Base-by-base conservation (phyloP, 768 basidiomycete genomes). In the Kondoa subrosea region DNA sequence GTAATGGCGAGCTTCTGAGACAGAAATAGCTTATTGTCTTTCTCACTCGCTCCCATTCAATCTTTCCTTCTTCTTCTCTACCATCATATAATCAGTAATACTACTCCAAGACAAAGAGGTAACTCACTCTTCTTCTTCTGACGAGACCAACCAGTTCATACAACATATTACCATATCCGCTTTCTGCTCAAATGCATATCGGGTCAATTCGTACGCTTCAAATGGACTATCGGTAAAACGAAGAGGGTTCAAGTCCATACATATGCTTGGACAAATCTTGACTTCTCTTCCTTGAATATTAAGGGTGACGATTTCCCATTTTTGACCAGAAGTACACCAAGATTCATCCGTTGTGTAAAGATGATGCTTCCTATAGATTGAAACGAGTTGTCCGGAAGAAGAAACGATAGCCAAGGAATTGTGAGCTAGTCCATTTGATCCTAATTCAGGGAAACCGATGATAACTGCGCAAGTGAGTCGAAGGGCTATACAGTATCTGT, bases 321-420 rank as follows among this genome's bases (percentile, higher is more conserved):
- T 4, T 0, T 40, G 25, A 3, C 74, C 73, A 0, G 62, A 26
- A 1, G 56, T 64, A 16, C 72, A 72, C 74, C 74, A 74, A 3
- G 57, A 30, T 32, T 73, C 66, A 67, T 74, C 74, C 26, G 71
- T 72, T 21, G 66, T 65, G 67, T 67, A 74, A 21, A 74, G 67
- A 66, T 69, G 69, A 26, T 68, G 69, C 50, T 74, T 74, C 58
- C 71, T 68, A 59, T 73, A 73, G 14, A 32, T 25, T 2, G 4
- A 0, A 2, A 56, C 3, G 8, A 69, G 30, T 15, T 8, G 1
- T 29, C 71, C 72, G 16, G 14, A 1, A 0, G 68, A 65, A 1
- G 63, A 58, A 21, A 71, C 62, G 61, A 73, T 26, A 14, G 71
- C 57, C 60, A 70, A 40, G 15, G 71, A 70, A 57, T 73, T 74